Evolutionary conservation across 176 grass and related monocot species (phyloP).

Genomic region (Oryza officinalis): DNA sequence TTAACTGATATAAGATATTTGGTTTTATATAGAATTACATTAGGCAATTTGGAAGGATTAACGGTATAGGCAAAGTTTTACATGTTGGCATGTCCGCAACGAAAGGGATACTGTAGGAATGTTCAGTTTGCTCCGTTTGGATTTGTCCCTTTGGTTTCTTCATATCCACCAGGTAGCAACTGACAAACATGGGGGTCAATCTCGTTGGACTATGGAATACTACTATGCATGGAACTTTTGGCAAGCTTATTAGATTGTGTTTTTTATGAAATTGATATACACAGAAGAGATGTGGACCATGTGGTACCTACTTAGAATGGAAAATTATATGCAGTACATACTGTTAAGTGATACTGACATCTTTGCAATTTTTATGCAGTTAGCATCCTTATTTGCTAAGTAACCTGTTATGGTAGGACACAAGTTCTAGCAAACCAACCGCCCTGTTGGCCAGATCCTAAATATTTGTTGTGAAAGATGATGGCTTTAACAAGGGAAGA

Average conservation of each 20-base stretch:
- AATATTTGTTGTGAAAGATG: too few relatives aligned
- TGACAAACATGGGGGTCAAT: neutral
- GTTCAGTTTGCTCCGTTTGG: neutral
- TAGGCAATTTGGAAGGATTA: too few relatives aligned
- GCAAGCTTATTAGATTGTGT: neutral
- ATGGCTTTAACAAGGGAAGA: neutral
- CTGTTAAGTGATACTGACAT: neutral
- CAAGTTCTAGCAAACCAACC: neutral
- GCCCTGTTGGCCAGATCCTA: neutral
- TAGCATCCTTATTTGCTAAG: neutral
- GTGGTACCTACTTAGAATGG: neutral
- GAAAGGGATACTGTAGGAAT: neutral
- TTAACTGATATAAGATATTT: too few relatives aligned
- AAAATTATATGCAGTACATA: neutral
- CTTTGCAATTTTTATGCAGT: neutral
- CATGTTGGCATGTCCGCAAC: neutral
- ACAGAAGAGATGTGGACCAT: neutral
- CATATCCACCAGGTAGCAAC: neutral
- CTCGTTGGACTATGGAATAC: neutral
- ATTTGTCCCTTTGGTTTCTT: neutral
- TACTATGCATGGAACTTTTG: neutral
- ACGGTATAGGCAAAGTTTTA: too few relatives aligned
- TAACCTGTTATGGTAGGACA: neutral
- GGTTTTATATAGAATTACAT: too few relatives aligned
- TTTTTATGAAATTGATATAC: neutral